Evolutionary conservation across 495 filamentous ascomycete genomes (phyloP).

Genomic region (Evansstolkia leycettana): DNA sequence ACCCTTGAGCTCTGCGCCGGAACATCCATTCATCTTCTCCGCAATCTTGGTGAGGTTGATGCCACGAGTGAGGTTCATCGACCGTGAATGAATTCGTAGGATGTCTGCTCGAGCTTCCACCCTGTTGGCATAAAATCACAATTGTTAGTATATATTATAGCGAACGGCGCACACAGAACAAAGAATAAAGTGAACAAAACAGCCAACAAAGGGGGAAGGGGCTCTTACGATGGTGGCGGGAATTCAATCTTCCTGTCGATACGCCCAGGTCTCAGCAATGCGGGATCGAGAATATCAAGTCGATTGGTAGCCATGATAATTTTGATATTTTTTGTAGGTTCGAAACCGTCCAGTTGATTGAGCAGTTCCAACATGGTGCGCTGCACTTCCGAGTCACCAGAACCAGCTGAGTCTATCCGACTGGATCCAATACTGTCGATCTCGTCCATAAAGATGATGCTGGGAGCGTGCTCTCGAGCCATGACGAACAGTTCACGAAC

Average conservation of each 20-base stretch:
- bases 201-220: neutral
- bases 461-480: conserved; percentile 97
- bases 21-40: conserved; percentile 99
- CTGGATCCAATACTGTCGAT: conserved; percentile 98
- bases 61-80: conserved; percentile 95
- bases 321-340: conserved; percentile 99
- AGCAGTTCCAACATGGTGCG: conserved; percentile 98
- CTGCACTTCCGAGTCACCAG: conserved; percentile 97
- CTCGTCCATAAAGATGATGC: conserved; percentile 99
- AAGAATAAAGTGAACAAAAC: neutral
- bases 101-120: conserved; percentile 97
- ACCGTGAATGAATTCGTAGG: conserved; percentile 87
- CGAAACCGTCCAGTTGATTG: conserved; percentile 97
- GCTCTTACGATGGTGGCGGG: conserved; percentile 71
- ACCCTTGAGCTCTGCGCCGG: conserved; percentile 91
- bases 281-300: conserved; percentile 92
- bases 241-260: conserved; percentile 99
- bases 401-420: conserved; percentile 86
- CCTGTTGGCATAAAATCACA: conserved; percentile 16
- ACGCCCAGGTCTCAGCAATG: conserved; percentile 81
- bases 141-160: neutral
- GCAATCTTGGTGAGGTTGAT: conserved; percentile 98
- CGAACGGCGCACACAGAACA: too few relatives aligned
- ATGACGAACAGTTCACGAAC: conserved; percentile 98
- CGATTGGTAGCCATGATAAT: conserved; percentile 99